These are phyloP conservation scores for Ophiocordyceps polyrhachis-furcata DNA, from an alignment of 2,329 filamentous ascomycete species.

Conservation along the genomic window DNA sequence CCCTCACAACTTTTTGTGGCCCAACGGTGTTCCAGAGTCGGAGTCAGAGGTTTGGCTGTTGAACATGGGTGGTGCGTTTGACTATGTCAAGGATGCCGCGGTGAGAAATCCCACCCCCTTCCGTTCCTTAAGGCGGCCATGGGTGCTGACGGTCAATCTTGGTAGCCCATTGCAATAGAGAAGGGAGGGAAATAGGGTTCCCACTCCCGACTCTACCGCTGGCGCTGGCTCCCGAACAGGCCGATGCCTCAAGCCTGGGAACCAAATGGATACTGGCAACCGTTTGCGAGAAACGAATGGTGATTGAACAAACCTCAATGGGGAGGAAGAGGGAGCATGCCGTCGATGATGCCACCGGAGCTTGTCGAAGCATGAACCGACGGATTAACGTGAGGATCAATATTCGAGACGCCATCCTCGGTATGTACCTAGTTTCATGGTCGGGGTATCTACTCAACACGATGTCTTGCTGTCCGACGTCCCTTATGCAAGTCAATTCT, in stretches of 20 bases:
- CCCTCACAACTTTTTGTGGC: conserved; percentile 40
- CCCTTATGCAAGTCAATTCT: neutral
- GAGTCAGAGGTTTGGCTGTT: conserved; percentile 24
- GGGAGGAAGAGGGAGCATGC: too few relatives aligned
- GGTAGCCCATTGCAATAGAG: conserved; percentile 22
- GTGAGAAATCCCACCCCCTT: conserved; percentile 5
- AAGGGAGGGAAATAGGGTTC: conserved; percentile 23
- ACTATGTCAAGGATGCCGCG: conserved; percentile 27
- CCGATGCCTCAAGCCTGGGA: neutral
- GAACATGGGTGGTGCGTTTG: conserved; percentile 26
- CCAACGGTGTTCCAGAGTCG: conserved; percentile 16
- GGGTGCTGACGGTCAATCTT: neutral
- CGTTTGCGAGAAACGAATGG: neutral
- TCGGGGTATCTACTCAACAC: conserved; percentile 15
- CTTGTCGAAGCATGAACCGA: too few relatives aligned
- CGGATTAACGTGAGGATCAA: neutral
- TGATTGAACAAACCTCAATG: too few relatives aligned
- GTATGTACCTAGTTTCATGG: conserved; percentile 7
- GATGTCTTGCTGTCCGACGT: neutral
- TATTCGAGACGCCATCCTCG: neutral
- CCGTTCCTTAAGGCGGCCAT: neutral
- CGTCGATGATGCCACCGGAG: too few relatives aligned
- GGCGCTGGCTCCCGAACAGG: conserved; percentile 13
- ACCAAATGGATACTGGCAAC: neutral
- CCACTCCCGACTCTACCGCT: conserved; percentile 12